A percentile compares a stretch with the other conserved stretches of the same genome.
Evolutionary conservation across 2,329 filamentous ascomycete species (phyloP).

Genomic region (Esteya vermicola): DNA sequence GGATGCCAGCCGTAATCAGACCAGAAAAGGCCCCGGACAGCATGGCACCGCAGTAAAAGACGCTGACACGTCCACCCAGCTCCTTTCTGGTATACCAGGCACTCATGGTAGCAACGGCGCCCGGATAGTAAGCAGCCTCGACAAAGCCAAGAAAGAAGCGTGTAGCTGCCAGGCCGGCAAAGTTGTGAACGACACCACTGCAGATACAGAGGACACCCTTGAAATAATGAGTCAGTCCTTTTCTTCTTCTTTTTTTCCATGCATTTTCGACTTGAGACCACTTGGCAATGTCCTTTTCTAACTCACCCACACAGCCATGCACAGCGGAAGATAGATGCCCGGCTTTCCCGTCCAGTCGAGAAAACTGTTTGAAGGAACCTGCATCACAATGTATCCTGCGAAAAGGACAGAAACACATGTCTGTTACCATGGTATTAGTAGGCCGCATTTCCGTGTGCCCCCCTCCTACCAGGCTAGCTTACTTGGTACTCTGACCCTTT

Average conservation of each 20-base stretch:
- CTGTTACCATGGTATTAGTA: not conserved
- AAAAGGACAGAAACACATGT: conserved; percentile 12
- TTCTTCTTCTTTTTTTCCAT: too few species aligned
- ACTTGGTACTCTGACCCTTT: conserved; percentile 21
- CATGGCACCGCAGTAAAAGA: conserved; percentile 42
- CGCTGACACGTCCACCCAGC: conserved; percentile 41
- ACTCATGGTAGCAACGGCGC: conserved; percentile 22
- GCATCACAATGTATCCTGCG: conserved; percentile 15
- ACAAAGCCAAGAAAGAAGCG: conserved; percentile 22
- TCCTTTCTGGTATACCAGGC: conserved; percentile 54
- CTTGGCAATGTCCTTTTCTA: too few species aligned
- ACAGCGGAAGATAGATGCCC: conserved; percentile 21
- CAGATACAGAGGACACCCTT: conserved; percentile 10
- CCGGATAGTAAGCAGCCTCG: conserved; percentile 27
- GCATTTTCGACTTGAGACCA: too few species aligned
- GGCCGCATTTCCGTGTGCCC: too few species aligned
- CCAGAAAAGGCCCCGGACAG: conserved; percentile 54
- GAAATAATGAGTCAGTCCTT: too few species aligned
- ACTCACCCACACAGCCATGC: conserved; percentile 16
- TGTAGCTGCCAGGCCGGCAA: conserved; percentile 16
- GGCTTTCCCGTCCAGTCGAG: conserved; percentile 14
- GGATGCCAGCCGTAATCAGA: conserved; percentile 43
- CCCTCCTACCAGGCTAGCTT: too few species aligned
- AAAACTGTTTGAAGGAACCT: conserved; percentile 14
- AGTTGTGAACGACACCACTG: conserved; percentile 16